phyloP scores from a whole-genome alignment of 768 basidiomycete species.

The Rhizopogon sp. region DNA sequence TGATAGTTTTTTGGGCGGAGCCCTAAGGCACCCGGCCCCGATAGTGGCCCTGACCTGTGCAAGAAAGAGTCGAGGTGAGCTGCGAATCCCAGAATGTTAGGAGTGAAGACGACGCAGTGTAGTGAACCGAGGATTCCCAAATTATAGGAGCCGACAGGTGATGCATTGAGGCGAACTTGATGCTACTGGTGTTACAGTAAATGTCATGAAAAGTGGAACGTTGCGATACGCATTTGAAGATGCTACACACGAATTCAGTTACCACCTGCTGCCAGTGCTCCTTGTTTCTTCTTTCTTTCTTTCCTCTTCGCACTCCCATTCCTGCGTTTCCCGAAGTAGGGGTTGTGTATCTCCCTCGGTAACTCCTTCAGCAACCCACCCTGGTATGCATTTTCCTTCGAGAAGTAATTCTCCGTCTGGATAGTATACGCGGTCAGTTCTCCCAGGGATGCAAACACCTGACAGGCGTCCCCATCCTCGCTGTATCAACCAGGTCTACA shows the following conservation, averaged over 20 bases:
- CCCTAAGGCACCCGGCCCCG: no score
- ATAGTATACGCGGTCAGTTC: conserved; percentile 20
- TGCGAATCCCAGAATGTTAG: no score
- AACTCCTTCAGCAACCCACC: conserved; percentile 27
- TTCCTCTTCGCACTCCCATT: conserved; percentile 17
- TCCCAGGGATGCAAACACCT: conserved; percentile 14
- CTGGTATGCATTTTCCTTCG: conserved; percentile 18
- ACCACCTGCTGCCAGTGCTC: neutral
- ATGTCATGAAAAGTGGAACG: neutral
- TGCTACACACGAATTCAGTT: neutral
- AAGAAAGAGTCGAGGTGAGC: no score
- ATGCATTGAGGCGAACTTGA: neutral
- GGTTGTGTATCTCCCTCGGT: conserved; percentile 10
- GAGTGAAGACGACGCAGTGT: no score
- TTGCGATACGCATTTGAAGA: neutral
- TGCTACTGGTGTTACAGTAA: neutral
- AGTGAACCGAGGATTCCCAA: no score
- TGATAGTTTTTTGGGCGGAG: no score
- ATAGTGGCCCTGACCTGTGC: no score
- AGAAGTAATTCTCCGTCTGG: conserved; percentile 16
- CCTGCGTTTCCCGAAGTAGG: conserved; percentile 12
- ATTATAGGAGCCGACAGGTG: no score
- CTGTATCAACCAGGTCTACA: conserved; percentile 24
- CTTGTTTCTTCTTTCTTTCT: conserved; percentile 10
- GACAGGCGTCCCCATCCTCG: conserved; percentile 10